A percentile compares a stretch with the other conserved stretches of the same genome.
Conservation (phyloP, 1,139 yeast species). For the Suhomyces ambrosiae region DNA sequence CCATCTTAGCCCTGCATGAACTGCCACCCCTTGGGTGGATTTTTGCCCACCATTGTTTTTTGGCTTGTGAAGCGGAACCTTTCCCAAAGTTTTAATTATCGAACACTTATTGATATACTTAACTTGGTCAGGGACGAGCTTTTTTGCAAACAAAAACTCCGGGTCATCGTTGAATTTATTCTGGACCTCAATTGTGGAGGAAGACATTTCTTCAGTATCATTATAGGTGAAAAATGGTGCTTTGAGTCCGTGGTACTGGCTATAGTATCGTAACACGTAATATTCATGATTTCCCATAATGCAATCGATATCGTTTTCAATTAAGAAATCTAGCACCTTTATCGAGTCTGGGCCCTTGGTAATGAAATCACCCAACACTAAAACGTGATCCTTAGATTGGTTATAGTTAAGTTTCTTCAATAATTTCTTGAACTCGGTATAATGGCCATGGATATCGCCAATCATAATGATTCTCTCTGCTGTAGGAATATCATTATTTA, state of each 20-base stretch:
- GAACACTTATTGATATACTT: conserved; percentile 62
- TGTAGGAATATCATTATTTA: not conserved
- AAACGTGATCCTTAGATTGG: conserved; percentile 53
- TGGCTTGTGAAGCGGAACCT: conserved; percentile 50
- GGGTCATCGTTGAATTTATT: conserved; percentile 51
- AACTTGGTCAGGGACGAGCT: conserved; percentile 61
- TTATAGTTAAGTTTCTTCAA: conserved; percentile 50
- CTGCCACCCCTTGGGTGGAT: conserved; percentile 60
- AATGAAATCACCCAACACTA: conserved; percentile 81
- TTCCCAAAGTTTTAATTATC: conserved; percentile 62
- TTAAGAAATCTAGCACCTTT: conserved; percentile 67
- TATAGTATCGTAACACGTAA: conserved; percentile 61
- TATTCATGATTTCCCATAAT: conserved; percentile 90
- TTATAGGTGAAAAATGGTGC: conserved; percentile 26
- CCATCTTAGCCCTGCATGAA: conserved; percentile 80
- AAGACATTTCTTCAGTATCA: conserved; percentile 1
- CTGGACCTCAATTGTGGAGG: conserved; percentile 1
- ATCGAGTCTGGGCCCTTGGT: conserved; percentile 81
- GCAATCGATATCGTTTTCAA: conserved; percentile 63
- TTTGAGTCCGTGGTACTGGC: conserved; percentile 54
- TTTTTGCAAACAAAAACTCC: conserved; percentile 61
- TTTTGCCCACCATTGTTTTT: conserved; percentile 18
- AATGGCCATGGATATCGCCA: conserved; percentile 91
- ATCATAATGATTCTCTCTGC: conserved; percentile 60
- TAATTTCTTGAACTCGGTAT: conserved; percentile 52